Percentiles rank a stretch among this genome's conserved stretches.
Conservation (phyloP, 148 eudicot genomes). For the Cornus florida region DNA sequence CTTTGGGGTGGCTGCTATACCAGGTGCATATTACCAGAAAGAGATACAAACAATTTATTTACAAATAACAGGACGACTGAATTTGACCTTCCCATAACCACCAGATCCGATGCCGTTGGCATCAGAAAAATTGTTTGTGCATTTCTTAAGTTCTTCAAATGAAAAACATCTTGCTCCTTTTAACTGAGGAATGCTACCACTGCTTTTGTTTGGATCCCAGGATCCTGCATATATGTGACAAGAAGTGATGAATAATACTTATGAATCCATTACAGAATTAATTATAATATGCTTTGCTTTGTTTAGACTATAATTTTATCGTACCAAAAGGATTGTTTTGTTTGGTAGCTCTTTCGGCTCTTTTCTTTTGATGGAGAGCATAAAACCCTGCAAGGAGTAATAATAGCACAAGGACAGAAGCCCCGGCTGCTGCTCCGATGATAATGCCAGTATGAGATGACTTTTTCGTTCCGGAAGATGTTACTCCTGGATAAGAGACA, state of each 20-base stretch:
- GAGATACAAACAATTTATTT: background rate
- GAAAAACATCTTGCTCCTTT: slow-evolving; percentile 75
- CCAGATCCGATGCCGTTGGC: slow-evolving; percentile 66
- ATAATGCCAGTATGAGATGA: slow-evolving; percentile 39
- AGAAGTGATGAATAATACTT: background rate
- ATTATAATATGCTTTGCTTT: background rate
- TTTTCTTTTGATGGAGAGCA: slow-evolving; percentile 57
- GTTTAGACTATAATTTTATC: slow-evolving; percentile 7
- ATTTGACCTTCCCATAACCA: slow-evolving; percentile 80
- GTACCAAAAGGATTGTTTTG: slow-evolving; percentile 59
- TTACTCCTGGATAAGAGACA: slow-evolving; percentile 1
- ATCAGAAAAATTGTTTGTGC: slow-evolving; percentile 64
- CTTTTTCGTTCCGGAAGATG: slow-evolving; percentile 24
- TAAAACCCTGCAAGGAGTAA: slow-evolving; percentile 48
- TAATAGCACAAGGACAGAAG: slow-evolving; percentile 38
- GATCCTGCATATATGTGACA: slow-evolving; percentile 48
- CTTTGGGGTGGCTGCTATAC: background rate
- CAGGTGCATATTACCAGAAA: background rate
- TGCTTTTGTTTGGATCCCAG: slow-evolving; percentile 54
- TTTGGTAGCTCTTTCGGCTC: slow-evolving; percentile 49
- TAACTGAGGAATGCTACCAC: slow-evolving; percentile 66
- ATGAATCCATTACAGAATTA: background rate
- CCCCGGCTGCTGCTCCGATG: slow-evolving; percentile 51
- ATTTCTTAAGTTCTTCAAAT: slow-evolving; percentile 69
- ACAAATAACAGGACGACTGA: background rate